These are phyloP conservation scores for Penicillium palitans DNA, from an alignment of 2,329 filamentous ascomycete species.

Conservation along the genomic window DNA sequence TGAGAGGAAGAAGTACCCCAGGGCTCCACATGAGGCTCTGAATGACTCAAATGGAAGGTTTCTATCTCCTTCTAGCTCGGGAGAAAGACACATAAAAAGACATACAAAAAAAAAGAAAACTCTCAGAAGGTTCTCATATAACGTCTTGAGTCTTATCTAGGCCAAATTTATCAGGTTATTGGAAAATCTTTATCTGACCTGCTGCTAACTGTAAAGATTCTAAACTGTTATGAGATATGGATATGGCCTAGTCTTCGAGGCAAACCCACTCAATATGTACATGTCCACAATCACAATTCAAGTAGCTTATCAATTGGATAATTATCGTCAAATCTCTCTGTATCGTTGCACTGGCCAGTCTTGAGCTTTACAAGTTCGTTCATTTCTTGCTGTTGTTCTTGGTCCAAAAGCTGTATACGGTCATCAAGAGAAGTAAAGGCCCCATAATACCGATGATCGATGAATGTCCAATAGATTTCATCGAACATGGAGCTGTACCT, in stretches of 20 bases:
- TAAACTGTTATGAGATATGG: too few species aligned
- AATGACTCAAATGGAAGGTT: background rate
- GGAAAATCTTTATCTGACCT: too few species aligned
- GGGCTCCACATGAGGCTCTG: background rate
- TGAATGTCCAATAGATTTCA: background rate
- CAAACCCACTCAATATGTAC: too few species aligned
- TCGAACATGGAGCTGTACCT: background rate
- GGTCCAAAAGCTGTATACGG: background rate
- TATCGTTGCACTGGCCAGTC: background rate
- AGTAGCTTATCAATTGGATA: background rate
- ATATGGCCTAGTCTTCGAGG: too few species aligned
- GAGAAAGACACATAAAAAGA: background rate
- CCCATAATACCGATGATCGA: background rate
- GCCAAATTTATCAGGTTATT: too few species aligned
- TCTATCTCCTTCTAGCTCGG: background rate
- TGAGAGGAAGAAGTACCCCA: too few species aligned
- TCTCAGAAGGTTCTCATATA: too few species aligned
- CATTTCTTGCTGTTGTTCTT: background rate
- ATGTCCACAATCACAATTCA: background rate
- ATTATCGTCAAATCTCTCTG: background rate
- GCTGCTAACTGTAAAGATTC: too few species aligned
- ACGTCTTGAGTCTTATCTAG: too few species aligned
- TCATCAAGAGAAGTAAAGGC: background rate
- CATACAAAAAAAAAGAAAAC: too few species aligned
- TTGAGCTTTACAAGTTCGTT: background rate